Base-by-base conservation (phyloP, 768 basidiomycete species). In the Russula brevipes region DNA sequence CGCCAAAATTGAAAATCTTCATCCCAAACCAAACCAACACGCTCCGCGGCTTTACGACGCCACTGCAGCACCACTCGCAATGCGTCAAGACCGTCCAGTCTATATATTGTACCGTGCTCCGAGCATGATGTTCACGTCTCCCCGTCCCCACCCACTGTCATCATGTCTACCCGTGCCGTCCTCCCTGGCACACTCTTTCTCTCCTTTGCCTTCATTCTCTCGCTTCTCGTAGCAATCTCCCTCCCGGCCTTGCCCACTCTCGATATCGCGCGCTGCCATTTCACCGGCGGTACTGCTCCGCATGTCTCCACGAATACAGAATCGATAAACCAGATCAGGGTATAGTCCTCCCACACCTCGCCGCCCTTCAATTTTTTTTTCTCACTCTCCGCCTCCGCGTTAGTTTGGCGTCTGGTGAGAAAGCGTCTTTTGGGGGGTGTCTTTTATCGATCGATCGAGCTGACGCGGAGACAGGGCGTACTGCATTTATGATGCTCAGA, bases 361-460 rank as follows among this genome's bases (percentile, higher is more conserved):
- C 45, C 54, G 10, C 17, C 30, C 33, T 39, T 35, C 46, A 41
- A 31, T 45, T 56, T 44, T 5, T 19, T 42, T 16, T 38, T 53
- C 36, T 38, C 49, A 57, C 59, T 24, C 41, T 67, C 57, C 6
- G 31, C 38, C 17, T 45, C 33, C 35, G 30, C 16, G 8, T 58
- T 49, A 91, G 88, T 80, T 88, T 69, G 89, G 89, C 68, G 77
- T 88, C 38, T 91, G 89, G 89, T 88, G 61, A 58, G 73, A 41
- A 54, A 17, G 14, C 2, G 14, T 24, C 52, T 24, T 24, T 24
- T 24, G 24, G 24, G 5, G 24, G 33, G 12, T 5, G 68, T 36
- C 52, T 59, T 57, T 39, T n/a, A 24, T 24, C 24, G 24, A 7
- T 38, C 47, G 51, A 19, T 30, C n/a, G 33, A 42, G 46, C 53